Conservation (phyloP, 2,329 filamentous ascomycete species). For the Emericellopsis atlantica region DNA sequence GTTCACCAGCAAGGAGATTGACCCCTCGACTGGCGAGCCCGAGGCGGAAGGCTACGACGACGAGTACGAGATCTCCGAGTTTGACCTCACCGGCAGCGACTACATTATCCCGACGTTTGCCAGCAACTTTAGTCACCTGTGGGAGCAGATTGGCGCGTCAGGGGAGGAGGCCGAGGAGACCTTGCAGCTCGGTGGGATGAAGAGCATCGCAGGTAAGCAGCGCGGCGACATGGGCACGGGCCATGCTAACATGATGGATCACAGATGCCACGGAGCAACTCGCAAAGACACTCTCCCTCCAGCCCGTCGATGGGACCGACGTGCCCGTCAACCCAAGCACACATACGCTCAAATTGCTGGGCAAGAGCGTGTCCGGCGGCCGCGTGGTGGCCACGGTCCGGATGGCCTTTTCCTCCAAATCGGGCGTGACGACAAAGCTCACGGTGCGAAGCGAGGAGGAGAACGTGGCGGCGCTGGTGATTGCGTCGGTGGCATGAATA, state of each 20-base stretch:
- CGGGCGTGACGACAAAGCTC: conserved; percentile 92
- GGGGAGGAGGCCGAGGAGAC: conserved; percentile 90
- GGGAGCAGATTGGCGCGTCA: conserved; percentile 83
- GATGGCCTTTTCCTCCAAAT: conserved; percentile 90
- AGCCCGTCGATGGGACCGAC: conserved; percentile 89
- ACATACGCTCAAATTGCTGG: conserved; percentile 89
- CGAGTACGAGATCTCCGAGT: conserved; percentile 91
- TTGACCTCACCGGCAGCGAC: conserved; percentile 83
- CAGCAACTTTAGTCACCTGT: conserved; percentile 88
- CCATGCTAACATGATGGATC: background rate
- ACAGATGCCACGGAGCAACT: conserved; percentile 88
- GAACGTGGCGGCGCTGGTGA: conserved; percentile 71
- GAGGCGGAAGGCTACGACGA: conserved; percentile 92
- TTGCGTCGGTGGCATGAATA: conserved; percentile 64
- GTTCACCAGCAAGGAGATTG: conserved; percentile 97
- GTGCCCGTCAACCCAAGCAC: conserved; percentile 79
- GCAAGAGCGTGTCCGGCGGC: conserved; percentile 86
- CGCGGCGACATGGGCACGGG: background rate
- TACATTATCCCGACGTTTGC: conserved; percentile 91
- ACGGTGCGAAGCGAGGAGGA: conserved; percentile 86
- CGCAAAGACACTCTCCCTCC: conserved; percentile 73
- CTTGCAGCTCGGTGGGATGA: conserved; percentile 72
- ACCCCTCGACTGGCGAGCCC: conserved; percentile 83
- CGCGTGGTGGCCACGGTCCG: conserved; percentile 76
- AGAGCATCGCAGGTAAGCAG: conserved; percentile 77